A percentile compares a stretch with the other conserved stretches of the same genome.
Evolutionary conservation across 768 basidiomycete species (phyloP).

Genomic region (Leccinum longicurvipes): DNA sequence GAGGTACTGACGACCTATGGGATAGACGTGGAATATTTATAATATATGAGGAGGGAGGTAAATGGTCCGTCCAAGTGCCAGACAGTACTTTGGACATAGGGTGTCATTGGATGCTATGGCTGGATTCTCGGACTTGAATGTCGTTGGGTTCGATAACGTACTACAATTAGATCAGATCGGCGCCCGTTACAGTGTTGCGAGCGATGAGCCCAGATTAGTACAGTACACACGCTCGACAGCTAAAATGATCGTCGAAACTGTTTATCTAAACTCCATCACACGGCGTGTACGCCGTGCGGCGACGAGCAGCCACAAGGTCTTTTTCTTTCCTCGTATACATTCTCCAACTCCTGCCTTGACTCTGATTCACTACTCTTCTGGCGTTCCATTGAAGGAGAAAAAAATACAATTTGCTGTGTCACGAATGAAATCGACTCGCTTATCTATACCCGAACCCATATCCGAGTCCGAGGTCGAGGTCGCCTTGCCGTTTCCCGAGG

Average conservation of each 20-base stretch:
- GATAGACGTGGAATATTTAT: constrained; percentile 32
- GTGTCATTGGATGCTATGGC: too few relatives aligned
- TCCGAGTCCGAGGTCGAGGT: not conserved
- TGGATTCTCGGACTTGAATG: not conserved
- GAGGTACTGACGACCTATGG: constrained; percentile 5
- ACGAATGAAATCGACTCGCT: not conserved
- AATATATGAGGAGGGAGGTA: constrained; percentile 16
- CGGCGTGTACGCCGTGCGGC: constrained; percentile 3
- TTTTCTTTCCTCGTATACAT: not conserved
- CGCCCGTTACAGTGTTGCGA: too few relatives aligned
- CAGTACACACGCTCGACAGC: too few relatives aligned
- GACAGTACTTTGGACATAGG: not conserved
- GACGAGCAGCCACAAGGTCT: not conserved
- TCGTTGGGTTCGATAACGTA: not conserved
- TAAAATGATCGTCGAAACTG: constrained; percentile 14
- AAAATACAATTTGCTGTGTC: not conserved
- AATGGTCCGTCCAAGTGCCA: not conserved
- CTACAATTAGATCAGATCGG: not conserved
- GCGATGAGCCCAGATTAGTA: too few relatives aligned
- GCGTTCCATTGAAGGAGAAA: not conserved
- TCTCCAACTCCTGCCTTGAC: not conserved
- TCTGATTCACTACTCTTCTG: not conserved
- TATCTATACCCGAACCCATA: not conserved
- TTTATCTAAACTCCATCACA: not conserved
- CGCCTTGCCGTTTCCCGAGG: not conserved